A percentile compares a stretch with the other conserved stretches of the same genome.
These are phyloP conservation scores for Allium cepa DNA, from an alignment of 106 monocot species.

Conservation along the genomic window DNA sequence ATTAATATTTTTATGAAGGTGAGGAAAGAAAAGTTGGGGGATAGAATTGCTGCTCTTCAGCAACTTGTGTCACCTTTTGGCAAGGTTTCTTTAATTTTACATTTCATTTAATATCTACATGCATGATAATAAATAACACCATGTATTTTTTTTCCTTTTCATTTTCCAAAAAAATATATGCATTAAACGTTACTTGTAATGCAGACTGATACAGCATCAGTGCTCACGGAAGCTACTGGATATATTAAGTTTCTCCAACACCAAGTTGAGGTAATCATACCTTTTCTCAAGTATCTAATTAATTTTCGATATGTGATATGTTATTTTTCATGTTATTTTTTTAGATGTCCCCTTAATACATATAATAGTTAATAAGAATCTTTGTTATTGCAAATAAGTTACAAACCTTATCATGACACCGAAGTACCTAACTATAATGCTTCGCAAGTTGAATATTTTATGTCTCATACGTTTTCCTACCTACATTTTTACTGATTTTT, in stretches of 20 bases:
- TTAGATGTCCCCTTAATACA: too few relatives aligned
- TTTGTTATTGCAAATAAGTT: neutral
- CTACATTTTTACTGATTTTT: neutral
- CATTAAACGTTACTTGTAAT: neutral
- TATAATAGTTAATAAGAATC: neutral
- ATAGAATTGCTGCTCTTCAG: slow-evolving; percentile 81
- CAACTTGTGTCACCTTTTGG: slow-evolving; percentile 90
- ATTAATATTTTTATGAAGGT: slow-evolving; percentile 25
- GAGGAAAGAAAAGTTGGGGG: slow-evolving; percentile 86
- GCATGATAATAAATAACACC: too few relatives aligned
- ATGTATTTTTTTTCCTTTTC: neutral
- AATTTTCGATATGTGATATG: neutral
- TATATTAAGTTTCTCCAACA: slow-evolving; percentile 60
- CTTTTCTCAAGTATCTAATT: too few relatives aligned
- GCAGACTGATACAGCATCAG: neutral
- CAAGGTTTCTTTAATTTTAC: slow-evolving; percentile 30
- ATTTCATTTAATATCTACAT: neutral
- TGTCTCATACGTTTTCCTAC: too few relatives aligned
- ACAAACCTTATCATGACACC: too few relatives aligned
- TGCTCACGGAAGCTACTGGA: slow-evolving; percentile 44
- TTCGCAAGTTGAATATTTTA: too few relatives aligned
- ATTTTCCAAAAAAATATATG: neutral
- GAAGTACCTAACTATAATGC: too few relatives aligned
- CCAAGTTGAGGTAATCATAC: slow-evolving; percentile 39
- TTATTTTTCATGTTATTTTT: neutral